Base-by-base conservation (phyloP, 805 yeast species). In the Lipomyces yamanashiensis region DNA sequence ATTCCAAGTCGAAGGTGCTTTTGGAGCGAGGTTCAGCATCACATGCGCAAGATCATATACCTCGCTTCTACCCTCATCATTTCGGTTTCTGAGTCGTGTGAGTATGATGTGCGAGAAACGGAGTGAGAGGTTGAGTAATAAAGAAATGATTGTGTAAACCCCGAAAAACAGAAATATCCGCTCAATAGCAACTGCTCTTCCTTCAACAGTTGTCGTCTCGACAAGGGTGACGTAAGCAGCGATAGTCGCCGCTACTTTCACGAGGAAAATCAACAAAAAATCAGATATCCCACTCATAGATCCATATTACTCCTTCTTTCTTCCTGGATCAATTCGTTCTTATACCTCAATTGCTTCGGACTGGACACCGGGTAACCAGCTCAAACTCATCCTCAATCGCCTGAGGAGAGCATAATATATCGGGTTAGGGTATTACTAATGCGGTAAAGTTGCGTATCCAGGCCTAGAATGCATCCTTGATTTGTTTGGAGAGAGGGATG, bases 21-120 rank as follows among this genome's bases (percentile, higher is more conserved):
- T 39, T 15, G 59, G 21, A 33, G 54, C 63, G 23, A 65, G 17
- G 36, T 65, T 65, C 21, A 65, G 55, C 66, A 65, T 56, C 17
- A 65, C 56, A 40, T 65, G 68, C n/a, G 61, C 55, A 34, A 62
- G 48, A 48, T 48, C 49, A 53, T 65, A 65, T 5, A 60, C 62
- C 43, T 64, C 67, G 17, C 13, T 23, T 13, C 51, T 33, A 10
- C 7, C 21, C n/a, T n/a, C 8, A 23, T 17, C 47, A 7, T 23
- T 23, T 23, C 28, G 28, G 5, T 2, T 28, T 28, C 28, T 5
- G 28, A 28, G 28, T 3, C 28, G 28, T 28, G 28, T 28, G 28
- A 28, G 28, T 28, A 28, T 28, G 28, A 28, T 15, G 4, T 7
- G 10, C 33, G 21, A 19, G 36, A 21, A 15, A 15, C 12, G 13